Evolutionary conservation across 805 yeast species (phyloP).

Genomic region (Saccharomyces kudriavzevii): DNA sequence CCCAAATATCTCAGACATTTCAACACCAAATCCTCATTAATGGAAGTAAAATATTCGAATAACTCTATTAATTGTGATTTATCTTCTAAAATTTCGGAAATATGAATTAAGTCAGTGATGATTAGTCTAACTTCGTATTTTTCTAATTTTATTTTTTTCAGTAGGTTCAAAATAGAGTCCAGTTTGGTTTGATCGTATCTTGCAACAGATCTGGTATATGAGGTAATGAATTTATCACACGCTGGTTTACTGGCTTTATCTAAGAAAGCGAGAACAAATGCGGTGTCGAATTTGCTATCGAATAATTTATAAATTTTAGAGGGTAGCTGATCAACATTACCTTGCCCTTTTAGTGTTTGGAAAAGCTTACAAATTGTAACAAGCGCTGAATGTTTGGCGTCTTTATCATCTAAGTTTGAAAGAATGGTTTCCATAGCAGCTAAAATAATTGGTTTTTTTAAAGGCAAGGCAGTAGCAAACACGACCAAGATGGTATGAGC

Average conservation of each 20-base stretch:
- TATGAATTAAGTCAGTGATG: constrained; percentile 33
- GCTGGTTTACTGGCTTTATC: constrained; percentile 23
- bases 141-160: constrained; percentile 31
- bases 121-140: constrained; percentile 32
- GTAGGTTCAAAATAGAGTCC: constrained; percentile 30
- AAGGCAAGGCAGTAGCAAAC: constrained; percentile 60
- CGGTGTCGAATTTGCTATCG: constrained; percentile 16
- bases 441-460: constrained; percentile 43
- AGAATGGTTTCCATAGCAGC: constrained; percentile 58
- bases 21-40: constrained; percentile 34
- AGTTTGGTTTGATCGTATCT: constrained; percentile 37
- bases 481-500: constrained; percentile 80
- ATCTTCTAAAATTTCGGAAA: constrained; percentile 33
- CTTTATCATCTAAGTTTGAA: constrained; percentile 34
- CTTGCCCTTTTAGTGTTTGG: constrained; percentile 38
- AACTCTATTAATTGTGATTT: constrained; percentile 33
- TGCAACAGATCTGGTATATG: constrained; percentile 37
- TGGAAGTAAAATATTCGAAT: constrained; percentile 33
- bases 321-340: constrained; percentile 36
- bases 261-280: constrained; percentile 17
- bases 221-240: constrained; percentile 36
- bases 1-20: constrained; percentile 31
- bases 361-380: constrained; percentile 40
- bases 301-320: constrained; percentile 32
- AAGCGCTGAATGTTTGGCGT: constrained; percentile 38